Percentiles rank a stretch among this genome's conserved stretches.
Conservation (phyloP, 2,329 filamentous ascomycete species). For the Mycosphaerelloides madeirae region DNA sequence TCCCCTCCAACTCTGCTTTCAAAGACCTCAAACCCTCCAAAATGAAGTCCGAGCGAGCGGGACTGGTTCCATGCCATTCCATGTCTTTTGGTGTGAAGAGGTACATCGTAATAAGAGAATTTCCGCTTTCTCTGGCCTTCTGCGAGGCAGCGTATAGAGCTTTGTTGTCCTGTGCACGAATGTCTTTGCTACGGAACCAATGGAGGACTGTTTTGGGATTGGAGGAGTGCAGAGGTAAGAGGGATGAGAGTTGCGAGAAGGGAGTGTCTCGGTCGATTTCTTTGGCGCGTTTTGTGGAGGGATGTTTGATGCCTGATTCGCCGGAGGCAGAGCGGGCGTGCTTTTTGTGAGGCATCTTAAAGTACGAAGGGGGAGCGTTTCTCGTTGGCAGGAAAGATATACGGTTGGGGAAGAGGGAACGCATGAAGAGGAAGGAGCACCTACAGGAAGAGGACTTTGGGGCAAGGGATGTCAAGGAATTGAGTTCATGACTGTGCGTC, state of each 20-base stretch:
- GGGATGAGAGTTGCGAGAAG: conserved; percentile 38
- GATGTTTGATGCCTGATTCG: conserved; percentile 35
- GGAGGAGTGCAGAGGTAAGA: conserved; percentile 37
- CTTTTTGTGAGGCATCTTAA: conserved; percentile 13
- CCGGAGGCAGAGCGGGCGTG: conserved; percentile 18
- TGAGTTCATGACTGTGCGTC: too few relatives aligned
- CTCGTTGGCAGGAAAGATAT: too few relatives aligned
- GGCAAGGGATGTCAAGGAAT: too few relatives aligned
- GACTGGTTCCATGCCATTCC: conserved; percentile 48
- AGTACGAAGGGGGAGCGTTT: too few relatives aligned
- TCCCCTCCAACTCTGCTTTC: conserved; percentile 40
- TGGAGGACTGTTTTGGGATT: conserved; percentile 37
- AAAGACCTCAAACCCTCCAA: conserved; percentile 42
- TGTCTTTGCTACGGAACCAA: conserved; percentile 51
- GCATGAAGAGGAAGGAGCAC: too few relatives aligned
- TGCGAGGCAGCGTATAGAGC: conserved; percentile 43
- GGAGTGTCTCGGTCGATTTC: conserved; percentile 45
- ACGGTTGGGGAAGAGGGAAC: too few relatives aligned
- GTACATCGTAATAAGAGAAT: conserved; percentile 44
- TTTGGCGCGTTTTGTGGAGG: conserved; percentile 47
- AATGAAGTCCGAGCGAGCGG: conserved; percentile 48
- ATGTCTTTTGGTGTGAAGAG: conserved; percentile 46
- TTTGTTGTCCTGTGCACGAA: conserved; percentile 49
- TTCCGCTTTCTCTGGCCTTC: conserved; percentile 42
- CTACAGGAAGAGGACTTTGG: too few relatives aligned